Evolutionary conservation across 179 eudicot species (phyloP), one percentile per base, ranked within the genome.

Genomic region (Silene coronaria): DNA sequence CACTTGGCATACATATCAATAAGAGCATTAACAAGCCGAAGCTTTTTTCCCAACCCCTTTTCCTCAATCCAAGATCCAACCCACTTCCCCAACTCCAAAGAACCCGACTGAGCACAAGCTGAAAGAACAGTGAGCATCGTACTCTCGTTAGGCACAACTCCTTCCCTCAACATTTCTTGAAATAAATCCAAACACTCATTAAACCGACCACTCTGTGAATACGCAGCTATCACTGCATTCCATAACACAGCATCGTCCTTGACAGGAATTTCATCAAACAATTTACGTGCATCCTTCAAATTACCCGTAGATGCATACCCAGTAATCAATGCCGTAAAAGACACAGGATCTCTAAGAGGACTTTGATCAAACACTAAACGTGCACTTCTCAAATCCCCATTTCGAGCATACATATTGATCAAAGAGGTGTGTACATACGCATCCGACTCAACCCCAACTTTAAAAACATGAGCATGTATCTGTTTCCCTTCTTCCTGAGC

Each of bases 161-260:
- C 75, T 5, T 27, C 77, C 19, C 69, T 77, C 70, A 76, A 51
- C 92, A 90, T 88, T 80, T 83, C 87, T 28, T 62, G 34, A 68
- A 90, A 87, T 30, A 86, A 72, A 0, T 36, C 77, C 46, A 88
- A 70, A 1, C 83, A 80, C 77, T 85, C 77, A 21, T 80, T 83
- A 73, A 72, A 80, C 59, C n/a, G 67, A 19, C 85, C 82, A 4
- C 78, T 75, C 72, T 79, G 86, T 1, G 86, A 87, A 80, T 87
- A 87, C 48, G 87, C 96, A 7, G 91, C 84, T 62, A 90, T 87
- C 88, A 87, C 84, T 0, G 91, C 88, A 76, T 90, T 90, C 92
- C 92, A 90, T 0, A 89, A 86, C 19, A 90, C 89, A 14, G 86
- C 90, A 82, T 90, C 90, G 81, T 90, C 91, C 78, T 86, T 88